A percentile compares a stretch with the other conserved stretches of the same genome.
phyloP scores from a whole-genome alignment of 306 rosid species.

The Ceratonia siliqua region DNA sequence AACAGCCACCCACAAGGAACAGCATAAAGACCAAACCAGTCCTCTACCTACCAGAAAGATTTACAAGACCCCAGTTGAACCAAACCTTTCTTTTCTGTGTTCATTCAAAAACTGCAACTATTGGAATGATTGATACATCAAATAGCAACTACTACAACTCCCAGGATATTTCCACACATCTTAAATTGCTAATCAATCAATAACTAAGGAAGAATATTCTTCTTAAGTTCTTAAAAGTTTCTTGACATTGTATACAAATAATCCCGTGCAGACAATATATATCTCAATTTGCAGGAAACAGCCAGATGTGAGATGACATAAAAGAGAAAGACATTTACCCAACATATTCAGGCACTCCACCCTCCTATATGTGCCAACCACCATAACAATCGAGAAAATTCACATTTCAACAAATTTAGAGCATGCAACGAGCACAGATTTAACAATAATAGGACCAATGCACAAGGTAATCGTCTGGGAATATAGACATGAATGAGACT shows the following conservation, averaged over 20 bases:
- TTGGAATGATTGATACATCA: slow-evolving; percentile 25
- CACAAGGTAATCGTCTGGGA: slow-evolving; percentile 4
- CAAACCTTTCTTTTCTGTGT: slow-evolving; percentile 21
- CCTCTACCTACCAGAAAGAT: background rate
- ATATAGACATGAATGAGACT: background rate
- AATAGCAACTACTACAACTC: slow-evolving; percentile 13
- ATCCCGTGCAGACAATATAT: slow-evolving; percentile 9
- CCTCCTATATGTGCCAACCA: background rate
- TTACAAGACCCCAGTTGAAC: slow-evolving; percentile 12
- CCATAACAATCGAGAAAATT: background rate
- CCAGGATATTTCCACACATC: slow-evolving; percentile 19
- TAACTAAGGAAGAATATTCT: slow-evolving; percentile 6
- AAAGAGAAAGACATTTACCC: slow-evolving; percentile 9
- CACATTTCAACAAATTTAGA: slow-evolving; percentile 4
- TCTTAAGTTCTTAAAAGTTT: background rate
- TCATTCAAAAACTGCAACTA: slow-evolving; percentile 4
- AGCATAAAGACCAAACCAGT: background rate
- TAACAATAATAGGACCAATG: background rate
- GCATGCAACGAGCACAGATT: slow-evolving; percentile 1
- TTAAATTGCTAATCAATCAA: background rate
- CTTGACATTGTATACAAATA: background rate
- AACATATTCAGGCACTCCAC: background rate
- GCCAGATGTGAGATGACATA: background rate
- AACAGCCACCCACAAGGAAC: background rate
- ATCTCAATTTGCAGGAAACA: slow-evolving; percentile 17